A percentile compares a stretch with the other conserved stretches of the same genome.
Evolutionary conservation across 2,329 filamentous ascomycete genomes (phyloP).

Genomic region (Aspergillus sp.): DNA sequence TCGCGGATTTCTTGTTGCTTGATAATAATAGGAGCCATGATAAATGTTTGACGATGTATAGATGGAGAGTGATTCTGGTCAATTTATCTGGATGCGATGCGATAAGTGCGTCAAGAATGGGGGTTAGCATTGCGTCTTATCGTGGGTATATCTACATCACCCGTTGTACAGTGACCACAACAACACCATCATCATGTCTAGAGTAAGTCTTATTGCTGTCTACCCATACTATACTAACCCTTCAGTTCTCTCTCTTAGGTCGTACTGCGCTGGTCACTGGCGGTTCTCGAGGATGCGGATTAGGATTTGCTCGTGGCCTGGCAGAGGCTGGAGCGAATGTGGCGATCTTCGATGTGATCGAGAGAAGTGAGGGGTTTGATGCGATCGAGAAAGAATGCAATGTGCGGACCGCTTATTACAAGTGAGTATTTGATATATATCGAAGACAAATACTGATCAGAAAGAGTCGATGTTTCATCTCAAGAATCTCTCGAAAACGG

Average conservation of each 20-base stretch:
- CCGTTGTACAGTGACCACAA: no score
- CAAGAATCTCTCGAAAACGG: slow-evolving; percentile 23
- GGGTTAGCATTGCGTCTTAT: no score
- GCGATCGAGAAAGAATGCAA: slow-evolving; percentile 37
- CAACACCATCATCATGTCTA: slow-evolving; percentile 13
- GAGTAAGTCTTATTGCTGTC: slow-evolving; percentile 15
- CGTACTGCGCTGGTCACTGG: slow-evolving; percentile 45
- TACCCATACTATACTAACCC: slow-evolving; percentile 1
- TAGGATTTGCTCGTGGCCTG: slow-evolving; percentile 41
- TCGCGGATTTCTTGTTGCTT: slow-evolving; percentile 29
- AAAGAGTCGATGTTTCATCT: slow-evolving; percentile 38
- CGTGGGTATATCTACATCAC: no score
- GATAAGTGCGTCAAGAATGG: no score
- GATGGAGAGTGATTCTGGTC: no score
- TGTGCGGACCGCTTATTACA: slow-evolving; percentile 40
- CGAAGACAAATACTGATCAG: slow-evolving; percentile 1
- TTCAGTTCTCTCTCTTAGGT: slow-evolving; percentile 47
- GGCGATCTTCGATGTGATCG: slow-evolving; percentile 44
- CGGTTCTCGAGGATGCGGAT: slow-evolving; percentile 43
- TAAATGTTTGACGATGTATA: not conserved
- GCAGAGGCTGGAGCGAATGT: slow-evolving; percentile 44
- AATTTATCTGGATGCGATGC: no score
- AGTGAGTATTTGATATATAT: slow-evolving; percentile 17
- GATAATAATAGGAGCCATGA: slow-evolving; percentile 45
- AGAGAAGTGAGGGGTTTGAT: slow-evolving; percentile 34